phyloP scores from a whole-genome alignment of 352 stramenopile genomes.

The Pythium rhizo-oryzae region DNA sequence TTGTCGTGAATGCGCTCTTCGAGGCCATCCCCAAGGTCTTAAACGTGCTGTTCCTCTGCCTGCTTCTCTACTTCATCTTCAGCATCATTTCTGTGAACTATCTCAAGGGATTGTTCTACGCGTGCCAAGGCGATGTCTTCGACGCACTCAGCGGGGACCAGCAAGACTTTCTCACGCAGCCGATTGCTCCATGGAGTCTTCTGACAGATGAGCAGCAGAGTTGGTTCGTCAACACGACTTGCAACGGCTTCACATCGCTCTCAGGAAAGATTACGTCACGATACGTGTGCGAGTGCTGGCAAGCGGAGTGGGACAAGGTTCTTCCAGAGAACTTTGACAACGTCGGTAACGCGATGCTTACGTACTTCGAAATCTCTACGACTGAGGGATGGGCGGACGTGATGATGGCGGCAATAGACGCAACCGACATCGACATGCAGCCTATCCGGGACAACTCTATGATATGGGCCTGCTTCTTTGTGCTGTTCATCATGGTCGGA shows the following conservation, averaged over 20 bases:
- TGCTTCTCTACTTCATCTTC: constrained; percentile 96
- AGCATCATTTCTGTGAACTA: constrained; percentile 95
- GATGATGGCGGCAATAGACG: constrained; percentile 91
- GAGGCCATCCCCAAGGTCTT: constrained; percentile 88
- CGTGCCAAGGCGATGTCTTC: constrained; percentile 75
- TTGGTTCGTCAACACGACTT: constrained; percentile 61
- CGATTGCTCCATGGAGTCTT: constrained; percentile 36
- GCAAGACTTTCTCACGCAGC: constrained; percentile 48
- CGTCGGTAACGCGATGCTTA: constrained; percentile 72
- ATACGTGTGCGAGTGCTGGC: constrained; percentile 74
- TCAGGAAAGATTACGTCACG: constrained; percentile 50
- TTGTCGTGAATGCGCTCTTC: constrained; percentile 92
- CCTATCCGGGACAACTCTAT: constrained; percentile 85
- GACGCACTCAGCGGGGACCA: constrained; percentile 41
- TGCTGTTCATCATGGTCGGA: constrained; percentile 91
- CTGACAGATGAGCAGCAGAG: constrained; percentile 38
- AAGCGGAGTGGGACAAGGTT: constrained; percentile 46
- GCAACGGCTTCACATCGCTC: constrained; percentile 36
- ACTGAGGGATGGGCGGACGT: constrained; percentile 93
- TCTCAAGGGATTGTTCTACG: constrained; percentile 90
- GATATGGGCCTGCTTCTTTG: constrained; percentile 86
- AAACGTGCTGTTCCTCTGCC: constrained; percentile 91
- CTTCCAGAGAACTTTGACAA: constrained; percentile 89
- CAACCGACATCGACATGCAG: constrained; percentile 91
- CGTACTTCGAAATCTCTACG: constrained; percentile 94